Evolutionary conservation across 2,329 filamentous ascomycete species (phyloP).

Genomic region (Diaporthe sp.): DNA sequence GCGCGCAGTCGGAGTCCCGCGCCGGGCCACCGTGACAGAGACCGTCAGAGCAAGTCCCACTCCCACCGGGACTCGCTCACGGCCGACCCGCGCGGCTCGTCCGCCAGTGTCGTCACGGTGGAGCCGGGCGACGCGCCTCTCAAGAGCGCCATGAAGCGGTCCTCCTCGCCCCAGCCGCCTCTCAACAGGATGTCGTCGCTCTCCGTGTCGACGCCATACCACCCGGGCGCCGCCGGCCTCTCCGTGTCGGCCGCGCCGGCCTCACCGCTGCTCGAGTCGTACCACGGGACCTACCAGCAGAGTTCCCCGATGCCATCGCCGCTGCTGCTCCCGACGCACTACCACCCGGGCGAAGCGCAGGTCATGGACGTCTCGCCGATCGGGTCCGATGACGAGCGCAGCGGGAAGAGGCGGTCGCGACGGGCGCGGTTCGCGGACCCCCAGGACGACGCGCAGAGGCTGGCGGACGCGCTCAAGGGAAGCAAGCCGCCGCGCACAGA

Average conservation of each 20-base stretch:
- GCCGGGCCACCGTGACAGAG: conserved; percentile 35
- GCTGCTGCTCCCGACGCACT: conserved; percentile 64
- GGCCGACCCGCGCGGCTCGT: conserved; percentile 51
- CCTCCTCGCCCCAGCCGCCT: conserved; percentile 60
- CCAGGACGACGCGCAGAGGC: conserved; percentile 78
- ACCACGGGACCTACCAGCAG: conserved; percentile 92
- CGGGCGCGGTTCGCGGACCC: conserved; percentile 87
- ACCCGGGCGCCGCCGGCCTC: conserved; percentile 48
- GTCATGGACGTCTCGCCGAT: conserved; percentile 64
- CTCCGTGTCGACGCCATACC: conserved; percentile 59
- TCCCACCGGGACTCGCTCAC: conserved; percentile 43
- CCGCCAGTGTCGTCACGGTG: conserved; percentile 53
- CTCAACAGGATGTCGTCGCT: conserved; percentile 63
- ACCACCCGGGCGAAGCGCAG: conserved; percentile 61
- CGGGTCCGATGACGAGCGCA: conserved; percentile 59
- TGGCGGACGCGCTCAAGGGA: conserved; percentile 80
- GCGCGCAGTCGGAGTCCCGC: conserved; percentile 38
- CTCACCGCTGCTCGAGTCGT: conserved; percentile 90
- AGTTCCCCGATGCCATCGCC: conserved; percentile 95
- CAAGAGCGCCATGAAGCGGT: conserved; percentile 50
- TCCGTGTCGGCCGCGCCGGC: conserved; percentile 68
- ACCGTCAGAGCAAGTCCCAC: conserved; percentile 30
- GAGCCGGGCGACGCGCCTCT: conserved; percentile 48
- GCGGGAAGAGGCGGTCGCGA: conserved; percentile 59
- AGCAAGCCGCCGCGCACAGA: conserved; percentile 74